Base-by-base conservation (phyloP, 2,329 filamentous ascomycete genomes). In the Biscogniauxia marginata region DNA sequence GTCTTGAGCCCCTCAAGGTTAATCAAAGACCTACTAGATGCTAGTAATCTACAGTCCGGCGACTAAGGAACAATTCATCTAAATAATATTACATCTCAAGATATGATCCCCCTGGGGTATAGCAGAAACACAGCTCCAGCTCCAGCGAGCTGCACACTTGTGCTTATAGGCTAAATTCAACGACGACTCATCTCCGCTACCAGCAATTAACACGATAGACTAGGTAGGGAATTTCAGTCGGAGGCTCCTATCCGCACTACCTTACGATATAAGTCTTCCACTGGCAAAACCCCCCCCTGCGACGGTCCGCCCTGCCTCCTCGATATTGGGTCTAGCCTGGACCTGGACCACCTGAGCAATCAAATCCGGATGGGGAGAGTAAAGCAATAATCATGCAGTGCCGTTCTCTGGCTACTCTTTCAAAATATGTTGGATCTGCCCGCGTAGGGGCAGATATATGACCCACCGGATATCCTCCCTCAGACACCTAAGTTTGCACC, bases 111-210 rank as follows among this genome's bases (percentile, higher is more conserved):
- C 7, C 2, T 9, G 6, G 13, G 30, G 9, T 39, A 39, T n/a
- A n/a, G 13, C 7, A 16, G 9, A 2, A 39, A 16, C 50, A n/a
- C 46, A 45, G 43, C 13, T 22, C 49, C 39, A 18, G 47, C 30
- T 47, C 39, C 48, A 45, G 34, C 16, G 18, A 22, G 43, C 24
- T 46, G 24, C 44, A 50, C 45, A 16, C 30, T 39, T 39, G 30
- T 39, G 30, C 55, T 49, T 53, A 62, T 62, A 67, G 65, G 63
- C 65, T 67, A 65, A 66, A 66, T 64, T 49, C 57, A 56, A 53
- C 47, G 22, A 49, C 52, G 9, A 22, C 55, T 34, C 39, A 24
- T 44, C 53, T 54, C 46, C 30, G 13, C 30, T n/a, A 55, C 46
- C 44, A 16, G 20, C 34, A 57, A 57, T 55, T 52, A 59, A 63